Evolutionary conservation across 2,329 filamentous ascomycete species (phyloP).

Genomic region (Polytolypa hystricis): DNA sequence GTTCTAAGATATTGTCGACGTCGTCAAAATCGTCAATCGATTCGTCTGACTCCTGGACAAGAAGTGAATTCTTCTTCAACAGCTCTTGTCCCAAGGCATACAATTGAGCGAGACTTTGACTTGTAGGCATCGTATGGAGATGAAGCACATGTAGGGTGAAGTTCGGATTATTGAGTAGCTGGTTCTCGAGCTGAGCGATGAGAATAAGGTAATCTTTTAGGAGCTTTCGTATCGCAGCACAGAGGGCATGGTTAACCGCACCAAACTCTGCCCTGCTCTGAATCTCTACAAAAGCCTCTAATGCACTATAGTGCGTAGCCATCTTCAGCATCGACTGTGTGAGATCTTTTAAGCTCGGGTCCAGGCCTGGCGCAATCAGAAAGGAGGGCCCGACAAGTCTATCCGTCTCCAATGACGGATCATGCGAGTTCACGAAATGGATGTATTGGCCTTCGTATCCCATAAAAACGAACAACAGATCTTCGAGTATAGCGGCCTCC

Average conservation of each 20-base stretch:
- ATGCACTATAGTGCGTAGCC: slow-evolving; percentile 82
- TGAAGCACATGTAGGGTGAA: slow-evolving; percentile 93
- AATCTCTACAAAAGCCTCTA: slow-evolving; percentile 88
- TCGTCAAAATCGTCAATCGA: slow-evolving; percentile 68
- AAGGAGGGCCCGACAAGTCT: slow-evolving; percentile 73
- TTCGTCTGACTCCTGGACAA: slow-evolving; percentile 61
- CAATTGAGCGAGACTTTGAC: slow-evolving; percentile 82
- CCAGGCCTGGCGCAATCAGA: slow-evolving; percentile 68
- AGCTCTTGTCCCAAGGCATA: slow-evolving; percentile 82
- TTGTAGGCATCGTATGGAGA: slow-evolving; percentile 78
- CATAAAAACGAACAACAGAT: slow-evolving; percentile 92
- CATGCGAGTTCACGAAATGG: slow-evolving; percentile 70
- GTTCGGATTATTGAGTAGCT: slow-evolving; percentile 74
- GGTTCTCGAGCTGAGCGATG: slow-evolving; percentile 85
- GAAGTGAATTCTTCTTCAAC: slow-evolving; percentile 71
- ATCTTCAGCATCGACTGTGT: slow-evolving; percentile 83
- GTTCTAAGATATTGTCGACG: slow-evolving; percentile 87
- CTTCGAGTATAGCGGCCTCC: slow-evolving; percentile 77
- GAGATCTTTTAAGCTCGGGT: slow-evolving; percentile 82
- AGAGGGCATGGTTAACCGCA: slow-evolving; percentile 87
- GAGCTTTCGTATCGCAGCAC: slow-evolving; percentile 83
- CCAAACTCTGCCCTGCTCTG: slow-evolving; percentile 90
- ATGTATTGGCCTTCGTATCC: slow-evolving; percentile 98
- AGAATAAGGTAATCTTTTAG: slow-evolving; percentile 90
- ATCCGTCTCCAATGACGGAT: slow-evolving; percentile 76